Conservation (phyloP, 805 yeast species). For the Cyberlindnera xishuangbannaensis region DNA sequence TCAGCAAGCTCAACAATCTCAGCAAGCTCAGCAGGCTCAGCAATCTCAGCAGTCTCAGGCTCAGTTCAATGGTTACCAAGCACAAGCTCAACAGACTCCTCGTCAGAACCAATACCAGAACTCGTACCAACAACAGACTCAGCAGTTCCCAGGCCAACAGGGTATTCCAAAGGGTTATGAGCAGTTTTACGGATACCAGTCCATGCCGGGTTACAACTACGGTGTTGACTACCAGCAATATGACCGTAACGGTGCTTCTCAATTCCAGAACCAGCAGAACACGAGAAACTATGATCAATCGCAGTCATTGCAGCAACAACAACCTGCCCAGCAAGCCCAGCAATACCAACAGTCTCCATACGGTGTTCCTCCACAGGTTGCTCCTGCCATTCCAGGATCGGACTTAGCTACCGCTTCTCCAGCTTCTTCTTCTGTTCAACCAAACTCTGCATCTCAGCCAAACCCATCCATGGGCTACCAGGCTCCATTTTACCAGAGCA, state of each 20-base stretch:
- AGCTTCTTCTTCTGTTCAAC: constrained; percentile 25
- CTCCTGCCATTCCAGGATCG: constrained; percentile 12
- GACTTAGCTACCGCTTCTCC: constrained; percentile 24
- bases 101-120: constrained; percentile 14
- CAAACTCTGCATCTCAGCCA: constrained; percentile 19
- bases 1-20: too few relatives aligned
- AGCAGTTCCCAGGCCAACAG: constrained; percentile 15
- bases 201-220: constrained; percentile 14
- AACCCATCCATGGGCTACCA: constrained; percentile 15
- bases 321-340: neutral
- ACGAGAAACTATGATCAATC: neutral
- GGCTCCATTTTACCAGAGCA: constrained; percentile 2
- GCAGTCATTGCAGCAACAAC: neutral
- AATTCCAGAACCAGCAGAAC: constrained; percentile 4
- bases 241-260: constrained; percentile 9
- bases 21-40: too few relatives aligned
- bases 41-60: too few relatives aligned
- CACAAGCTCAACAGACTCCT: too few relatives aligned
- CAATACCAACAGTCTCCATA: constrained; percentile 23
- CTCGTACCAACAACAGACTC: constrained; percentile 13
- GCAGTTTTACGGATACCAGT: constrained; percentile 22
- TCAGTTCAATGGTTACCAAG: too few relatives aligned
- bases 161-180: constrained; percentile 31
- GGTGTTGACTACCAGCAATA: constrained; percentile 13
- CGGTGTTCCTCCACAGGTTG: constrained; percentile 24